A percentile compares a stretch with the other conserved stretches of the same genome.
Evolutionary conservation across 805 yeast species (phyloP).

Genomic region (Lipomyces yamanashiensis): DNA sequence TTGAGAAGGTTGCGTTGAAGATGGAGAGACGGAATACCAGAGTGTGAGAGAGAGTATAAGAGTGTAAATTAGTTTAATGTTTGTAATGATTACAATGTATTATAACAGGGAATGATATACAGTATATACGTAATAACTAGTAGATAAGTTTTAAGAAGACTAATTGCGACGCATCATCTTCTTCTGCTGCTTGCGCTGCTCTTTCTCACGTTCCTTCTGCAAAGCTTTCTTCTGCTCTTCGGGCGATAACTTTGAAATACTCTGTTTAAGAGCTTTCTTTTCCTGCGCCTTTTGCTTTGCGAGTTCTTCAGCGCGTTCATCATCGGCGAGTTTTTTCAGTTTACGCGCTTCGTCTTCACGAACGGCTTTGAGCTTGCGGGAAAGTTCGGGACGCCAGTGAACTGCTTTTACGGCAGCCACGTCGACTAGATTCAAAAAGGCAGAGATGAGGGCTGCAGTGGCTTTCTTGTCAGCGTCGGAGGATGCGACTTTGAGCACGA

Average conservation of each 20-base stretch:
- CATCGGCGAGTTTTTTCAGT: conserved; percentile 70
- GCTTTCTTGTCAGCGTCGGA: conserved; percentile 56
- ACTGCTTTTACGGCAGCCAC: conserved; percentile 53
- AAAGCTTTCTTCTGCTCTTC: conserved; percentile 81
- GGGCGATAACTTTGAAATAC: conserved; percentile 59
- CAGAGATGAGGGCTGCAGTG: conserved; percentile 55
- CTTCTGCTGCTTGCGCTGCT: conserved; percentile 70
- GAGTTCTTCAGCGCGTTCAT: conserved; percentile 61
- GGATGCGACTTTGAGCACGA: conserved; percentile 60
- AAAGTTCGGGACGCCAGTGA: conserved; percentile 72
- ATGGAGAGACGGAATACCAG: conserved; percentile 12
- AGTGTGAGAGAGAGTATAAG: not conserved
- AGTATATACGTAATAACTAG: not conserved
- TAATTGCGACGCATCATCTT: conserved; percentile 53
- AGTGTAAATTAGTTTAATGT: not conserved
- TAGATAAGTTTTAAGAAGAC: no score
- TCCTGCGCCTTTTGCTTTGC: conserved; percentile 69
- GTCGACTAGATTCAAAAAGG: conserved; percentile 66
- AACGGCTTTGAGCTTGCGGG: conserved; percentile 73
- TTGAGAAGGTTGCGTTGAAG: conserved; percentile 29
- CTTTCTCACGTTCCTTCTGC: conserved; percentile 78
- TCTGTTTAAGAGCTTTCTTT: conserved; percentile 52
- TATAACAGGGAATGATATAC: not conserved
- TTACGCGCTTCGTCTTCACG: conserved; percentile 77
- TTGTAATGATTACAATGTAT: not conserved